phyloP scores from a whole-genome alignment of 176 grass and related monocot species.

The Zizania latifolia region DNA sequence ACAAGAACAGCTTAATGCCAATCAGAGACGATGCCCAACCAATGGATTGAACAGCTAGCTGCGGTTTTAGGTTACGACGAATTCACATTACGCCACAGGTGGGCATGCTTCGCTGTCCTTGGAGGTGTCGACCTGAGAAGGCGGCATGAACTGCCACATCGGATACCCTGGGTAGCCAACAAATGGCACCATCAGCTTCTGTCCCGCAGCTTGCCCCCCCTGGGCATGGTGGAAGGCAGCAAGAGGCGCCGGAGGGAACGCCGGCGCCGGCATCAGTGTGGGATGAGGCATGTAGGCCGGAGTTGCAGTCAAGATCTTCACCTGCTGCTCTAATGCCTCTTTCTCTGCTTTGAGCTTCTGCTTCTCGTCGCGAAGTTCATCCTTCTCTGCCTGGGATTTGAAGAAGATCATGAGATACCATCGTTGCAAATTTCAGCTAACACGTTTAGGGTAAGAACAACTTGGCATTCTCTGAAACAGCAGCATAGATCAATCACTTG shows the following conservation, averaged over 20 bases:
- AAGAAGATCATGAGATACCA: neutral
- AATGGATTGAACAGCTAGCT: conserved; percentile 18
- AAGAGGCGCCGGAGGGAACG: conserved; percentile 34
- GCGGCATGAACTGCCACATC: conserved; percentile 78
- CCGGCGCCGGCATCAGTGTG: conserved; percentile 48
- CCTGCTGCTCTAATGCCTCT: conserved; percentile 57
- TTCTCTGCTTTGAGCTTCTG: conserved; percentile 62
- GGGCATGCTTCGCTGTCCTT: conserved; percentile 57
- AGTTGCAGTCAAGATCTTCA: conserved; percentile 50
- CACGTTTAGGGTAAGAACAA: neutral
- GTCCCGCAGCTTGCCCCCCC: conserved; percentile 31
- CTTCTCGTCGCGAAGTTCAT: conserved; percentile 76
- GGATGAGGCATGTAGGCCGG: conserved; percentile 55
- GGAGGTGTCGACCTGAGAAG: conserved; percentile 62
- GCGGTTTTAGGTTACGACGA: conserved; percentile 11
- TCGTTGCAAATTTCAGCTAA: neutral
- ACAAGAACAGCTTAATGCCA: conserved; percentile 18
- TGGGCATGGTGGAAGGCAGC: conserved; percentile 49
- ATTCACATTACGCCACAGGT: conserved; percentile 50
- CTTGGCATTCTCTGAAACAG: neutral
- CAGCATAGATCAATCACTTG: neutral
- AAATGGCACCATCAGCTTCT: conserved; percentile 71
- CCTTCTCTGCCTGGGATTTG: conserved; percentile 59
- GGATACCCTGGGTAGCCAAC: conserved; percentile 52
- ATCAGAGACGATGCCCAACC: conserved; percentile 14